Evolutionary conservation across 257 asterid genomes (phyloP), one percentile per base, ranked within the genome.

Genomic region (Solanum gandarillasii): DNA sequence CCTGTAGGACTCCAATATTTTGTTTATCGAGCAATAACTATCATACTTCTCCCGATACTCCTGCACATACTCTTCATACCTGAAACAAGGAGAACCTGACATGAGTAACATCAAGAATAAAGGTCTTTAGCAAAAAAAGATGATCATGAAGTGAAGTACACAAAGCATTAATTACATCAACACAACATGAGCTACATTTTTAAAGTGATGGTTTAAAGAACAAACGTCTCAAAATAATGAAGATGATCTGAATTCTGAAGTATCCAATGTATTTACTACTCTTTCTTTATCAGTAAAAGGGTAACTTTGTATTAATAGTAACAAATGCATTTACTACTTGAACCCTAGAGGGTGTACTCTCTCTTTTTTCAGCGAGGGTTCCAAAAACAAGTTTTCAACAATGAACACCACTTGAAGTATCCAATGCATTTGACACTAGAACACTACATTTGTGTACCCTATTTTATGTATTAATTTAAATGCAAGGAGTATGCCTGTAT

Each of bases 21-120:
- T 93, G 92, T 88, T 90, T 92, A 97, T 87, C 55, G 96, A 96
- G 85, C 89, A 87, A 88, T 96, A 96, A 87, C 89, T 91, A 65
- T 93, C 95, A 70, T 94, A 94, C 90, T 97, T 97, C 91, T 96
- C 99, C 88, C 91, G 93, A 91, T 88, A 97, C 90, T 97, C 99
- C 91, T 95, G 92, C 87, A 97, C 98, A 89, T 97, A 96, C 86
- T 89, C 96, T 88, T 91, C 87, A 84, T 96, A 96, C 94, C 99
- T 97, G 91, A 88, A 41, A 83, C 29, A 79, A 38, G 60, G 35
- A 71, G 72, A 23, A 21, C 36, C 72, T 85, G 75, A 79, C 89
- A 71, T 34, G 72, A 83, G 86, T 65, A 86, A 82, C 62, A 86
- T 89, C 73, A 87, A 78, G 83, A 87, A 41, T 32, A 52, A 68